These are phyloP conservation scores for Aspergillus hiratsukae DNA, from an alignment of 2,329 filamentous ascomycete genomes.

Conservation along the genomic window DNA sequence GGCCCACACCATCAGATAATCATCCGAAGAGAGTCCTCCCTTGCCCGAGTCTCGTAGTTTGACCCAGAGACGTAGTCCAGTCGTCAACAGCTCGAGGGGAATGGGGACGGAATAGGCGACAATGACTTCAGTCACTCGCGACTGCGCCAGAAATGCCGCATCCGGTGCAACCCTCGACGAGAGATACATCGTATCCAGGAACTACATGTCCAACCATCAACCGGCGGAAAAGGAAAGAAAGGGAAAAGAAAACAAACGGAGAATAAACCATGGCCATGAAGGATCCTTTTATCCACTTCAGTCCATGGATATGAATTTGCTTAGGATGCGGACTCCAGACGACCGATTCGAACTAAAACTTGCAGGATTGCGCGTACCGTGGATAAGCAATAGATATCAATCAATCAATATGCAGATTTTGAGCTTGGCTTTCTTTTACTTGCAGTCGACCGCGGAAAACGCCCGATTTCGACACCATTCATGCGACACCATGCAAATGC, in stretches of 20 bases:
- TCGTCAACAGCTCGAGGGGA: conserved; percentile 11
- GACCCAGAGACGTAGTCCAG: conserved; percentile 10
- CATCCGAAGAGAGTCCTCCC: conserved; percentile 8
- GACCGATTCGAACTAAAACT: too few relatives aligned
- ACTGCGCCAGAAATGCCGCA: conserved; percentile 8
- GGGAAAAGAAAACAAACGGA: neutral
- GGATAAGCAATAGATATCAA: too few relatives aligned
- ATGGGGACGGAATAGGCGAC: conserved; percentile 12
- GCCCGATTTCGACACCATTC: too few relatives aligned
- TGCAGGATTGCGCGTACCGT: too few relatives aligned
- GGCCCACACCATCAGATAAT: conserved; percentile 11
- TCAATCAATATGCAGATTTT: too few relatives aligned
- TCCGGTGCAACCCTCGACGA: neutral
- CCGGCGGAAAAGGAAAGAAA: neutral
- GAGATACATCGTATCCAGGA: neutral
- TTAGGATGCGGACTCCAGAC: too few relatives aligned
- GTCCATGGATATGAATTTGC: too few relatives aligned
- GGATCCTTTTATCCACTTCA: too few relatives aligned
- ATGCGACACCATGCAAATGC: too few relatives aligned
- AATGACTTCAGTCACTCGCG: conserved; percentile 5
- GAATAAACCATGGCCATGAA: too few relatives aligned
- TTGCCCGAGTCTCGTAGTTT: conserved; percentile 2
- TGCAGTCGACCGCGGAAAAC: too few relatives aligned
- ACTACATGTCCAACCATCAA: neutral
- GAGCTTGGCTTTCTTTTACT: too few relatives aligned